Evolutionary conservation across 768 basidiomycete genomes (phyloP).

Genomic region (Trametes villosa): DNA sequence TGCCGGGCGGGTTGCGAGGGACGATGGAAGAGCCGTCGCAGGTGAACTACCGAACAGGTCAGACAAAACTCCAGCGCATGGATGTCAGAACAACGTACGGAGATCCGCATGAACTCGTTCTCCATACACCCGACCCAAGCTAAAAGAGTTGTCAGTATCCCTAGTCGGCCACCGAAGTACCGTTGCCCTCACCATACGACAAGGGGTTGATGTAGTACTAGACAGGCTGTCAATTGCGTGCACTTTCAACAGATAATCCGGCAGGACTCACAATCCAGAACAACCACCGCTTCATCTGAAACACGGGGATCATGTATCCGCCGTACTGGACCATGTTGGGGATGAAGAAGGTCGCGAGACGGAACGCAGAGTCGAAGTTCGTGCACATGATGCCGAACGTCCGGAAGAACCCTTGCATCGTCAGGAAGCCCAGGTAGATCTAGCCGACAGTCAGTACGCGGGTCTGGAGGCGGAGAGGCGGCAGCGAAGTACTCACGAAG

Average conservation of each 20-base stretch:
- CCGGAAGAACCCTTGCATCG: conserved; percentile 87
- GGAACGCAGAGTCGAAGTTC: conserved; percentile 59
- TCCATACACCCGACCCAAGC: conserved; percentile 81
- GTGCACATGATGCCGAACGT: conserved; percentile 62
- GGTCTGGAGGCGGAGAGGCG: background rate
- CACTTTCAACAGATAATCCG: background rate
- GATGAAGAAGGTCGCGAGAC: conserved; percentile 67
- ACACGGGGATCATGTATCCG: conserved; percentile 70
- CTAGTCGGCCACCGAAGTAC: background rate
- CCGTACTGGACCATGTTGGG: conserved; percentile 76
- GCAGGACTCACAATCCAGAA: conserved; percentile 76
- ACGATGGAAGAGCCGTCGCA: conserved; percentile 71
- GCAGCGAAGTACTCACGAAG: conserved; percentile 38
- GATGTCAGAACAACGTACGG: conserved; percentile 46
- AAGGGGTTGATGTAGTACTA: conserved; percentile 83
- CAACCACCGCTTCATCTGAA: conserved; percentile 78
- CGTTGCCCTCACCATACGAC: conserved; percentile 54
- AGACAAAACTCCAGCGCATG: conserved; percentile 13
- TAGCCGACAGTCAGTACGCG: background rate
- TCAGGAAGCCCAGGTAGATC: conserved; percentile 63
- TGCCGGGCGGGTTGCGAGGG: conserved; percentile 62
- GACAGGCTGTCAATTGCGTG: conserved; percentile 18
- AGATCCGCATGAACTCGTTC: conserved; percentile 80
- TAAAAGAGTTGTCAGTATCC: conserved; percentile 27
- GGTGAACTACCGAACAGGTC: conserved; percentile 44